Base-by-base conservation (phyloP, 768 basidiomycete genomes). In the Fomitopsis serialis region DNA sequence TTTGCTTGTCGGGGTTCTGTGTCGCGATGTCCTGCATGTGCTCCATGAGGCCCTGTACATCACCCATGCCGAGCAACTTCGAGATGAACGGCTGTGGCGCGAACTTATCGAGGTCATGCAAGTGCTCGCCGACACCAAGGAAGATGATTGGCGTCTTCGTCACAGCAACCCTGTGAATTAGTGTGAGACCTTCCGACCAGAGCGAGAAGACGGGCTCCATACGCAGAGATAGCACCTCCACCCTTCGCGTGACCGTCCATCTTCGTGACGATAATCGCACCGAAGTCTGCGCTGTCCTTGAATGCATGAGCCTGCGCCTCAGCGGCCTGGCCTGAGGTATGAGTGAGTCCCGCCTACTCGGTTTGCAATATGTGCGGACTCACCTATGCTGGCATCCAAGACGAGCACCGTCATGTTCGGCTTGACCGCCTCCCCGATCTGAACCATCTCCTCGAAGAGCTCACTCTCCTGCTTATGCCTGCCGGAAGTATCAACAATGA, bases 241-340 rank as follows among this genome's bases (percentile, higher is more conserved):
- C 97, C 97, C 68, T 97, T 98, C 1, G 97, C 97, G 63, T 99
- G 97, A 3, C 97, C 97, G 62, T 99, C 97, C 85, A 99, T 92
- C 73, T 99, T 99, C 11, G 97, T 99, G 15, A 99, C 97, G 55
- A 99, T 97, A 59, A 99, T 99, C 2, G 96, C 97, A 53, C 96
- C 97, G 66, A 99, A 99, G 66, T 97, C 84, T 21, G 94, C 91
- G 55, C 89, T 92, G 57, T 98, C 96, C 71, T 99, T 99, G 79
- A 99, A 99, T 1, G 97, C 97, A 40, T 84, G 82, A 67, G 89
- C 89, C 65, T 99, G 97, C 5, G 91, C 89, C 66, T 99, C 97
- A 13, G 97, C 97, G 9, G 97, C 95, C 78, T 99, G 97, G 65
- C 96, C 93, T 71, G 45, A 32, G 46, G 21, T 25, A 27, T 46